Conservation (phyloP, 805 yeast species). For the Cyberlindnera maclurae region DNA sequence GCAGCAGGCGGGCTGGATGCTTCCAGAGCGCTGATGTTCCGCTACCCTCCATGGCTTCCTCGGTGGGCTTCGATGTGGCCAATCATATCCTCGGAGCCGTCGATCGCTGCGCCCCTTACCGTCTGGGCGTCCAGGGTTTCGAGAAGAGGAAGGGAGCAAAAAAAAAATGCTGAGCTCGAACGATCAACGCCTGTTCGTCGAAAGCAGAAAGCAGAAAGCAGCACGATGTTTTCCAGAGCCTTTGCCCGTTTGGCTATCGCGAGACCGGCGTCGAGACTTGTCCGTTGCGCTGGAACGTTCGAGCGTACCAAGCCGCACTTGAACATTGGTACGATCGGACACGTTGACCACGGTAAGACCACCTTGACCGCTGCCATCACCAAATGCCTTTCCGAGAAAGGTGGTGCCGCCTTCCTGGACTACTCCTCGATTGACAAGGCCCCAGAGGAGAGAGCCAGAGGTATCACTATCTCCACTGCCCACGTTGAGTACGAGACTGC, state of each 20-base stretch:
- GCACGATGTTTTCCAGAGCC: conserved; percentile 2
- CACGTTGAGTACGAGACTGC: conserved; percentile 96
- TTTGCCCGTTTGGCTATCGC: conserved; percentile 8
- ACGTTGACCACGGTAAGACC: conserved; percentile 98
- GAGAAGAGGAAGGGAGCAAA: too few relatives aligned
- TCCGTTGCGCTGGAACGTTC: conserved; percentile 59
- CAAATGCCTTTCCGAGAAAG: conserved; percentile 79
- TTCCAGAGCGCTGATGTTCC: too few relatives aligned
- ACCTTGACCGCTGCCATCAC: conserved; percentile 98
- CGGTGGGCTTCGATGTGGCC: too few relatives aligned
- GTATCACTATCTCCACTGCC: conserved; percentile 96
- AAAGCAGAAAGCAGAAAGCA: not conserved
- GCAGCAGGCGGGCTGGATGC: too few relatives aligned
- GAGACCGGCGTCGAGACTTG: conserved; percentile 4
- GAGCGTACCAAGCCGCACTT: conserved; percentile 95
- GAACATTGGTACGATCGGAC: conserved; percentile 97
- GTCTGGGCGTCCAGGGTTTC: too few relatives aligned
- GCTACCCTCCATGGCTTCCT: too few relatives aligned
- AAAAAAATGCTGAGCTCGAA: too few relatives aligned
- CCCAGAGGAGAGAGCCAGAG: conserved; percentile 99
- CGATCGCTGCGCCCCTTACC: too few relatives aligned
- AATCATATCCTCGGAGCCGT: too few relatives aligned
- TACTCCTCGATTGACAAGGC: conserved; percentile 93
- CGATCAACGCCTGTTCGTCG: too few relatives aligned
- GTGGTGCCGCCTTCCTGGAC: conserved; percentile 92